Evolutionary conservation across 495 filamentous ascomycete species (phyloP).

Genomic region (Letharia columbiana): DNA sequence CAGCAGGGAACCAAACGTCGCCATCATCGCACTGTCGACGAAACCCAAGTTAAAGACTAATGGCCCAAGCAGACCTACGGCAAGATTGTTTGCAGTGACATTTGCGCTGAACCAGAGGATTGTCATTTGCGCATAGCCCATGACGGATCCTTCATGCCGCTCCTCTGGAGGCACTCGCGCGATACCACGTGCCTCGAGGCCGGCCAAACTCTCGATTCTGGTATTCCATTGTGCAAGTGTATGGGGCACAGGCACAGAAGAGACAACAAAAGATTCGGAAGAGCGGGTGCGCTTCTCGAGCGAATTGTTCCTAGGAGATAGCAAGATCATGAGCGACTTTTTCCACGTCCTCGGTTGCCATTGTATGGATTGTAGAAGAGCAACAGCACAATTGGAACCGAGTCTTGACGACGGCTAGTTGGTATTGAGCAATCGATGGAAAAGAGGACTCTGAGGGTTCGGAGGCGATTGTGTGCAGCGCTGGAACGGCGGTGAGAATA

Average conservation of each 20-base stretch:
- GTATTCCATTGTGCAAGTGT: slow-evolving; percentile 27
- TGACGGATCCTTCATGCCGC: slow-evolving; percentile 31
- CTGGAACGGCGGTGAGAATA: too few relatives aligned
- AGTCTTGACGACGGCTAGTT: too few relatives aligned
- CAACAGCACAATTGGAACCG: too few relatives aligned
- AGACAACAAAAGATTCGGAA: not conserved
- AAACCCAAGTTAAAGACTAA: slow-evolving; percentile 57
- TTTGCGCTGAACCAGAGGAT: slow-evolving; percentile 70
- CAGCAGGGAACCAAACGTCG: slow-evolving; percentile 52
- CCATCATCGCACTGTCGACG: slow-evolving; percentile 54
- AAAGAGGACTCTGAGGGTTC: not conserved
- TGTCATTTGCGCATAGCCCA: slow-evolving; percentile 48
- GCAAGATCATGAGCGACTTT: not conserved
- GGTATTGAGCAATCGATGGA: not conserved
- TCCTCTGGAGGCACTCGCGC: slow-evolving; percentile 53
- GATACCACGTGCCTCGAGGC: slow-evolving; percentile 61
- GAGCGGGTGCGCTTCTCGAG: slow-evolving; percentile 16
- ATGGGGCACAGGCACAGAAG: slow-evolving; percentile 14
- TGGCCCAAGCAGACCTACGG: slow-evolving; percentile 60
- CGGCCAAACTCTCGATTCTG: slow-evolving; percentile 35
- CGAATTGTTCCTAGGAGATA: not conserved
- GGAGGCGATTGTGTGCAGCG: too few relatives aligned
- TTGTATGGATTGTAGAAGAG: too few relatives aligned
- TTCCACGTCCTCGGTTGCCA: not conserved
- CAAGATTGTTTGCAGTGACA: slow-evolving; percentile 62